Evolutionary conservation across 2,329 filamentous ascomycete genomes (phyloP).

Genomic region (Sporothrix humicola): DNA sequence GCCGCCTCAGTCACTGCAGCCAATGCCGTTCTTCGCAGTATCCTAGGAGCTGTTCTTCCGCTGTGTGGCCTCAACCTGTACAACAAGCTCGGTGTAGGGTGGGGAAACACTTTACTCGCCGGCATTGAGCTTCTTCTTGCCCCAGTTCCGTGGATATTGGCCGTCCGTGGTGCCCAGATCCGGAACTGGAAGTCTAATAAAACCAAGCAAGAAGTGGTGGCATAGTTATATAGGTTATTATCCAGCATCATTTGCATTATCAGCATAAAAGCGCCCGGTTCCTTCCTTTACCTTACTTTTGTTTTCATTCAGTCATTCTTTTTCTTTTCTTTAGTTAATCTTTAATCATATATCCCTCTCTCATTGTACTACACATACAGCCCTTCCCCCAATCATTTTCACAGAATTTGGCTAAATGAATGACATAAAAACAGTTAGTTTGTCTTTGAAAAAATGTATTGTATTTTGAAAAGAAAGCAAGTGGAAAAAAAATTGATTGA

Average conservation of each 20-base stretch:
- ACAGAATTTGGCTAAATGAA: no score
- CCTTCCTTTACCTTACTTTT: no score
- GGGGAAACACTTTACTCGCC: constrained; percentile 45
- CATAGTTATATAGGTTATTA: neutral
- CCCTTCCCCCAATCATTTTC: no score
- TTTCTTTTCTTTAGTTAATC: no score
- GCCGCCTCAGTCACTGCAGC: constrained; percentile 65
- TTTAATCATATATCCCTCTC: no score
- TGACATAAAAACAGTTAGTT: no score
- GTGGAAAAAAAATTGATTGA: no score
- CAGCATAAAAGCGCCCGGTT: neutral
- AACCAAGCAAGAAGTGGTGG: neutral
- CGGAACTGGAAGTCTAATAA: neutral
- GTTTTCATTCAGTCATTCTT: no score
- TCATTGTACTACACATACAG: no score
- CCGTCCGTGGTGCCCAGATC: neutral
- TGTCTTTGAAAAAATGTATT: no score
- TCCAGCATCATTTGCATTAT: no score
- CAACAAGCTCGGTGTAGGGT: constrained; percentile 57
- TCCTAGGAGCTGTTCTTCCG: constrained; percentile 63
- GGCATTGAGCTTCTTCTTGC: constrained; percentile 53
- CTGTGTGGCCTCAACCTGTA: constrained; percentile 63
- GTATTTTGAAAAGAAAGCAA: no score
- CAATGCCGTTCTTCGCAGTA: constrained; percentile 59
- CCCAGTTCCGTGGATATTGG: constrained; percentile 40